These are phyloP conservation scores for Penicillium chermesinum DNA, from an alignment of 495 filamentous ascomycete genomes.

Conservation along the genomic window DNA sequence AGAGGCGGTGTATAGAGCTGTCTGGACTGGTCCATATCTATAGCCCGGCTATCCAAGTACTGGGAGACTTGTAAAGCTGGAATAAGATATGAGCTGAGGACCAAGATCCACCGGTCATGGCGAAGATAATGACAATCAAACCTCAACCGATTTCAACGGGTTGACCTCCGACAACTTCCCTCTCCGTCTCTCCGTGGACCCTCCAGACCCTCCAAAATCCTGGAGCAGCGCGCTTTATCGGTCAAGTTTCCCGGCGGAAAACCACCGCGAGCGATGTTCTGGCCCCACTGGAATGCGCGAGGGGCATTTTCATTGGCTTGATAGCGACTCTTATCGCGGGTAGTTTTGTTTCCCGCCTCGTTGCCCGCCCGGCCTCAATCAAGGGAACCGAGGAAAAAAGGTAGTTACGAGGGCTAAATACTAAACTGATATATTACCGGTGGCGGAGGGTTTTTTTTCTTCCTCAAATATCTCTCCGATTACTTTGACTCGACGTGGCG, in stretches of 20 bases:
- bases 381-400: not conserved
- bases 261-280: not conserved
- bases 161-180: not conserved
- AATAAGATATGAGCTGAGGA: too few relatives aligned
- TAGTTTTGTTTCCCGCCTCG: not conserved
- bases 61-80: too few relatives aligned
- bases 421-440: not conserved
- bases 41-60: too few relatives aligned
- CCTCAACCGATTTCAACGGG: too few relatives aligned
- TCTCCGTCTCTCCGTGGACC: too few relatives aligned
- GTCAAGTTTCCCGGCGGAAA: constrained; percentile 17
- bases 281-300: not conserved
- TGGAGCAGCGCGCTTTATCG: constrained; percentile 13
- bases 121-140: too few relatives aligned
- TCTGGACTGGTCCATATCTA: too few relatives aligned
- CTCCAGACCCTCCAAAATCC: not conserved
- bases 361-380: constrained; percentile 7
- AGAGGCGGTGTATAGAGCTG: too few relatives aligned
- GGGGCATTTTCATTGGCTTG: not conserved
- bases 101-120: too few relatives aligned
- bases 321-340: constrained; percentile 5
- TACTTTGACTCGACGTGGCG: not conserved
- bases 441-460: not conserved
- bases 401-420: not conserved
- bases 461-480: not conserved